phyloP scores from a whole-genome alignment of 129 eudicot genomes.

The Flaveria trinervia region DNA sequence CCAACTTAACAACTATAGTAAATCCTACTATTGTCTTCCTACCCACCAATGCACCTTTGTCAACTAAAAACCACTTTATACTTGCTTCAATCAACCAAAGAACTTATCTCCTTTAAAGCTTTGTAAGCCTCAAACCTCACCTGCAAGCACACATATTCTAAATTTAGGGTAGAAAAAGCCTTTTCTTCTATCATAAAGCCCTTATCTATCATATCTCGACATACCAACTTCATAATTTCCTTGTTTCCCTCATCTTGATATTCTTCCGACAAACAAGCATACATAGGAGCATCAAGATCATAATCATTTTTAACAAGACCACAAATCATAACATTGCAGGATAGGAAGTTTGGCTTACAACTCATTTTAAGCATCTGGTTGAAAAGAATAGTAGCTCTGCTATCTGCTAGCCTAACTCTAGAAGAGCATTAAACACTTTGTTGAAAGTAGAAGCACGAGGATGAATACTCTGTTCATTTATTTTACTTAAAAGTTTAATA shows the following conservation, averaged over 20 bases:
- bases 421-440: slow-evolving; percentile 42
- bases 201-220: not conserved
- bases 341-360: slow-evolving; percentile 53
- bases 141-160: not conserved
- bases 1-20: too few relatives aligned
- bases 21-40: too few relatives aligned
- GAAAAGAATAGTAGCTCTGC: slow-evolving; percentile 39
- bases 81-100: too few relatives aligned
- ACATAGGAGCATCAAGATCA: too few relatives aligned
- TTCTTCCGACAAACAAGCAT: too few relatives aligned
- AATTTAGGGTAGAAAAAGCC: not conserved
- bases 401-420: slow-evolving; percentile 38
- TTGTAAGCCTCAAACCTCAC: not conserved
- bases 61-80: too few relatives aligned
- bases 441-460: slow-evolving; percentile 48
- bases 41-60: too few relatives aligned
- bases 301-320: slow-evolving; percentile 48
- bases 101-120: not conserved
- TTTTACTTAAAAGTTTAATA: slow-evolving; percentile 43
- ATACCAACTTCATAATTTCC: too few relatives aligned
- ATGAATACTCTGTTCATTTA: slow-evolving; percentile 41
- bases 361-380: slow-evolving; percentile 51
- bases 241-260: too few relatives aligned
- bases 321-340: slow-evolving; percentile 49
- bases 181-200: slow-evolving; percentile 26